Conservation (phyloP, 805 yeast genomes). For the Lipomyces kockii region DNA sequence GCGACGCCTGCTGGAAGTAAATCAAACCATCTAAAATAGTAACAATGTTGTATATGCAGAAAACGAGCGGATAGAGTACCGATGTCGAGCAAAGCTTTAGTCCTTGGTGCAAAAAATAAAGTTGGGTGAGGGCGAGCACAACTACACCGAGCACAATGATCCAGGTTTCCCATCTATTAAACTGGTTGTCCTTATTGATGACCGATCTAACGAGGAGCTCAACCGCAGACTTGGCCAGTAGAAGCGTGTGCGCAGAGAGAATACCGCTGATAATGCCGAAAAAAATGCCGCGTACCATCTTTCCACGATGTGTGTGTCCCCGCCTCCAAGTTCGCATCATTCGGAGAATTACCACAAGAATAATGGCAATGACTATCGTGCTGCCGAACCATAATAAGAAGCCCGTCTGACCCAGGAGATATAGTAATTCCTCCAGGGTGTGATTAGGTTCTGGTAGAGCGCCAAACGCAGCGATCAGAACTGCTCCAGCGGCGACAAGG, state of each 20-base stretch:
- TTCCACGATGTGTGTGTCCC: slow-evolving; percentile 36
- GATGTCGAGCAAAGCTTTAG: slow-evolving; percentile 72
- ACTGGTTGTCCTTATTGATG: slow-evolving; percentile 47
- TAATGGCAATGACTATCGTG: slow-evolving; percentile 41
- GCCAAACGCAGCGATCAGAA: slow-evolving; percentile 76
- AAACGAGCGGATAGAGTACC: slow-evolving; percentile 80
- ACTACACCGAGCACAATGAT: slow-evolving; percentile 59
- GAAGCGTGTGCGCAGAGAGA: slow-evolving; percentile 80
- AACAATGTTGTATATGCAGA: slow-evolving; percentile 76
- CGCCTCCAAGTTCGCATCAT: slow-evolving; percentile 37
- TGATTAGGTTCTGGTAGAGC: slow-evolving; percentile 59
- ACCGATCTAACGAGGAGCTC: slow-evolving; percentile 62
- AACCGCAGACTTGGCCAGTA: slow-evolving; percentile 83
- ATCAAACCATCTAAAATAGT: slow-evolving; percentile 70
- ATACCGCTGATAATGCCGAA: slow-evolving; percentile 76
- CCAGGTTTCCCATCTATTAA: slow-evolving; percentile 53
- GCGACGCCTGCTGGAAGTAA: slow-evolving; percentile 57
- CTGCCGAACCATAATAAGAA: slow-evolving; percentile 64
- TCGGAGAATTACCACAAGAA: slow-evolving; percentile 27
- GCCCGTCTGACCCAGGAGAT: slow-evolving; percentile 49
- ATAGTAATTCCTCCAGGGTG: slow-evolving; percentile 54
- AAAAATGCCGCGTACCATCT: slow-evolving; percentile 58
- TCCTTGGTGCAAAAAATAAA: slow-evolving; percentile 75
- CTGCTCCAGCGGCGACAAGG: slow-evolving; percentile 73
- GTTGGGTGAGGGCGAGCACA: slow-evolving; percentile 68